Evolutionary conservation across 169 alveolate genomes (phyloP), one percentile per base, ranked within the genome.

Genomic region (Plasmodium gonderi): DNA sequence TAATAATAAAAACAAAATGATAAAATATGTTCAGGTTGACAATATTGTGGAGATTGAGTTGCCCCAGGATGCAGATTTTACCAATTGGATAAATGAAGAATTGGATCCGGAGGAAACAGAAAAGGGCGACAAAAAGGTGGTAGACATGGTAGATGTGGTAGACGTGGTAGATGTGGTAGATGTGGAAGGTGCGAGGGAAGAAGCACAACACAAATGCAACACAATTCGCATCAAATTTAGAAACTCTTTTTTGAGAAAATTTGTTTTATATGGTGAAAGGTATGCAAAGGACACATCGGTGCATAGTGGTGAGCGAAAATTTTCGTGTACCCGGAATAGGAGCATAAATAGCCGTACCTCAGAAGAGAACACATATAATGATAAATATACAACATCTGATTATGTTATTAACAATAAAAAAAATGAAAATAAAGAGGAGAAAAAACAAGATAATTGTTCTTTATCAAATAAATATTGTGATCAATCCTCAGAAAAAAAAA

Each of bases 51-150:
- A 20, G 14, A 83, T 83, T 6, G 75, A 83, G 23, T 45, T 83
- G 42, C 64, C 9, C 44, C n/a, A n/a, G 5, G 92, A 83, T 69
- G 82, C 83, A 7, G 79, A 83, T 69, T 69, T 64, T 33, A 31
- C 79, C 11, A 69, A 83, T 38, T 83, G 92, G 60, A 7, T 33
- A 29, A 40, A 54, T 17, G 60, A 77, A 20, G 49, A 76, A 20
- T 20, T 5, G 40, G 65, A 38, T 3, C 17, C 3, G 33, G 65
- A 14, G 42, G 20, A 5, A 77, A 9, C 8, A 44, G 74, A 6
- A 54, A 3, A 3, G 0, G 29, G 3, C 7, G 31, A 6, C 23
- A 33, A 14, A 20, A 33, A 4, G 2, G 44, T 36, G 44, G 17
- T 17, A 29, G 38, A 33, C 23, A 29, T 69, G 44, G 38, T 14